Conservation (phyloP, 352 stramenopile species). For the Phytophthora foliorum region DNA sequence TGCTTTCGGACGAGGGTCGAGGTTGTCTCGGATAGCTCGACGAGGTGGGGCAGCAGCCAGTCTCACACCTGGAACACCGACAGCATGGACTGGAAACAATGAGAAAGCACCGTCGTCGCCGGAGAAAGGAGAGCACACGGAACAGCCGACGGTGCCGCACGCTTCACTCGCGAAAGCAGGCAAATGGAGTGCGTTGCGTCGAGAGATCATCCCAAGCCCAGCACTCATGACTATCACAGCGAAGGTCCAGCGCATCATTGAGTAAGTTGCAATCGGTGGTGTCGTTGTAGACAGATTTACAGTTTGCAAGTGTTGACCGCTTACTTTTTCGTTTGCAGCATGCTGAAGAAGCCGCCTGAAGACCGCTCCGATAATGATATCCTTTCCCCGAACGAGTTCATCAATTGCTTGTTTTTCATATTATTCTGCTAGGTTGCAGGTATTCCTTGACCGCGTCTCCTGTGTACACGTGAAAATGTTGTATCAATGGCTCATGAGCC, state of each 20-base stretch:
- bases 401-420: neutral
- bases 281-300: neutral
- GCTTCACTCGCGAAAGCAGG: constrained; percentile 9
- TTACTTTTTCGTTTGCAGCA: constrained; percentile 37
- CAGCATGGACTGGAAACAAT: constrained; percentile 9
- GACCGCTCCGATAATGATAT: constrained; percentile 79
- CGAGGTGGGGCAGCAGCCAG: constrained; percentile 11
- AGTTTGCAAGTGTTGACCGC: neutral
- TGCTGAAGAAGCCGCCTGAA: constrained; percentile 67
- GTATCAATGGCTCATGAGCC: constrained; percentile 88
- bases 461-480: constrained; percentile 67
- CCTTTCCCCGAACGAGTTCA: constrained; percentile 9
- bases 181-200: constrained; percentile 45
- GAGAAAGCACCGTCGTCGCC: constrained; percentile 8
- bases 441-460: constrained; percentile 10
- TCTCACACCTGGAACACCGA: neutral
- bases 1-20: constrained; percentile 17
- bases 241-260: constrained; percentile 75
- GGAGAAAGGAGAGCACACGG: constrained; percentile 45
- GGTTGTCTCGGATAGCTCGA: constrained; percentile 21
- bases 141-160: constrained; percentile 40
- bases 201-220: constrained; percentile 54
- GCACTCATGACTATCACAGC: constrained; percentile 69
- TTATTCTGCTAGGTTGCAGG: too few relatives aligned
- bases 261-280: constrained; percentile 38